Evolutionary conservation across 2,329 filamentous ascomycete genomes (phyloP), one percentile per base, ranked within the genome.

Genomic region (Fusarium circinatum): DNA sequence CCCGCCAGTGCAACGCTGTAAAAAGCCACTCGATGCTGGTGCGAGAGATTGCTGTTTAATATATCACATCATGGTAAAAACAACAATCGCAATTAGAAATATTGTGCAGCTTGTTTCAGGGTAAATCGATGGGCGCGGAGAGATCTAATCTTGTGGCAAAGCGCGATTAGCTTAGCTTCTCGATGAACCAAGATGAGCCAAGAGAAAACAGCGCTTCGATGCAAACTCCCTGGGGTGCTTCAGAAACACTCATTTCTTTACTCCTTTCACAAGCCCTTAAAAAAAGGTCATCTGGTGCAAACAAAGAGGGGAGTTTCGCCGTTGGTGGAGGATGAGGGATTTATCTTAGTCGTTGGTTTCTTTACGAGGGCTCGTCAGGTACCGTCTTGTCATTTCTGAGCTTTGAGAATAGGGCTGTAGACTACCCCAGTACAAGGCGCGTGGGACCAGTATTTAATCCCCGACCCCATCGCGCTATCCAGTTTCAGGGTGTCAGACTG

Each of bases 121-220:
- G n/a, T n/a, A n/a, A n/a, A n/a, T n/a, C 6, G 6, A 6, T 48
- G 2, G 15, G 4, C 1, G 20, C 1, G 0, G 3, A 30, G 0
- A 26, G 7, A 26, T 36, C n/a, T 22, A 26, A 26, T 26, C 18
- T 17, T 26, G 7, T 22, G n/a, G 32, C 32, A 22, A 17, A 9
- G 18, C 49, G n/a, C n/a, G 49, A 52, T 36, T 52, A 52, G 9
- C 32, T 36, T 52, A 52, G 9, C 32, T 52, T 52, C n/a, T 26
- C 49, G 4, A 36, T 52, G n/a, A 11, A 4, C 49, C 30, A 34
- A 3, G 8, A 5, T 4, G 1, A 32, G 2, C 3, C n/a, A 34
- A 3, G 6, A 3, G 8, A 11, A 14, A 6, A 0, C n/a, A 20
- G 30, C 17, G 8, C n/a, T 3, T 8, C 48, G 12, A 36, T 15